Conservation (phyloP, 176 grass and related monocot genomes). For the Ampelocalamus luodianensis region DNA sequence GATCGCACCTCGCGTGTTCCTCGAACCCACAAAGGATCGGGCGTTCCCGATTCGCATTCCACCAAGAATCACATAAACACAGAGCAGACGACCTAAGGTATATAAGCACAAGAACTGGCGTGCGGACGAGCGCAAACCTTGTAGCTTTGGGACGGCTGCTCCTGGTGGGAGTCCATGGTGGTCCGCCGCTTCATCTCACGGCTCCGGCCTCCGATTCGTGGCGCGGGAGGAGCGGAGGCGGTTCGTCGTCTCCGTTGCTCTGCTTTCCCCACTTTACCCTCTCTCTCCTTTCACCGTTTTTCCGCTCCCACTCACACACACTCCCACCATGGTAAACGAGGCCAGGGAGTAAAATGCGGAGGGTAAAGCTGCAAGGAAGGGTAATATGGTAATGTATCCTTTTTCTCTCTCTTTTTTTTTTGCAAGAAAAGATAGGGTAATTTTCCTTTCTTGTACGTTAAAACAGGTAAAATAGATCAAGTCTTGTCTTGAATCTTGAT, state of each 20-base stretch:
- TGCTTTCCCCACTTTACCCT: no score
- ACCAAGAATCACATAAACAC: neutral
- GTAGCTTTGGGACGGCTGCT: neutral
- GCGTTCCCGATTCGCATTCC: neutral
- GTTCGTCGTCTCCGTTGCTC: neutral
- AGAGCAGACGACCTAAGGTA: neutral
- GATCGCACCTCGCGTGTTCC: neutral
- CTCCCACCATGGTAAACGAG: neutral
- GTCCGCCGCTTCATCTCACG: conserved; percentile 8
- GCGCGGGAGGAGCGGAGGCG: neutral
- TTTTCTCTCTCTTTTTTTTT: neutral
- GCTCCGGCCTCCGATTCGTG: neutral
- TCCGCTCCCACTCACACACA: neutral
- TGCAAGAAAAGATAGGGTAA: neutral
- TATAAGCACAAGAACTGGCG: neutral
- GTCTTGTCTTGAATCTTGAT: no score
- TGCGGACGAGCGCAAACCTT: conserved; percentile 35
- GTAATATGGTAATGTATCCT: neutral
- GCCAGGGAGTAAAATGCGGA: neutral
- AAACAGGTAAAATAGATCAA: no score
- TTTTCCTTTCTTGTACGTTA: neutral
- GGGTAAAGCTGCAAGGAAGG: neutral
- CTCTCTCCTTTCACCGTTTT: neutral
- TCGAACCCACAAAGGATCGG: neutral
- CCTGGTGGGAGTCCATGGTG: conserved; percentile 29